phyloP scores from a whole-genome alignment of 805 yeast genomes.

The Jamesozyma hellenica region DNA sequence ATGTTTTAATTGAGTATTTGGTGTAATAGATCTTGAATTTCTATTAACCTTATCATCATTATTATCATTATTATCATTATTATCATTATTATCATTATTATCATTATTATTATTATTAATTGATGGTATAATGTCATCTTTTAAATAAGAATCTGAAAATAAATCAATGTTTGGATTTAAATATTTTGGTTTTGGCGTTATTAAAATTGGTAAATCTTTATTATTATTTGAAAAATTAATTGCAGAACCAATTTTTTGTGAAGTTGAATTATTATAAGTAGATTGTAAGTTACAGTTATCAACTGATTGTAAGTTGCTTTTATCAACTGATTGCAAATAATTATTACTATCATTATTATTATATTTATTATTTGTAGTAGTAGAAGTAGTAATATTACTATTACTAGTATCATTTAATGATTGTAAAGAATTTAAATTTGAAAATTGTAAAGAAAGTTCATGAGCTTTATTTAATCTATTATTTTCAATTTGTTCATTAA shows the following conservation, averaged over 20 bases:
- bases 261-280: too few relatives aligned
- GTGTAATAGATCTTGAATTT: conserved; percentile 18
- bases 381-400: too few relatives aligned
- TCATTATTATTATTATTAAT: too few relatives aligned
- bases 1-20: conserved; percentile 12
- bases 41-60: not conserved
- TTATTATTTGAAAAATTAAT: not conserved
- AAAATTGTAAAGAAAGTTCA: conserved; percentile 4
- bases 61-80: conserved; percentile 4
- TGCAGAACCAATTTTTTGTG: not conserved
- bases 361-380: not conserved
- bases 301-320: too few relatives aligned
- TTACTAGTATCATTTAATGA: too few relatives aligned
- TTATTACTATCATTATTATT: too few relatives aligned
- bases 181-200: conserved; percentile 18
- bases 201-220: conserved; percentile 8
- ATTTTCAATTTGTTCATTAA: conserved; percentile 51
- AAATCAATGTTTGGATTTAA: conserved; percentile 16
- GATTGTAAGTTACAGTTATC: too few relatives aligned
- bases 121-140: conserved; percentile 33
- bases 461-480: conserved; percentile 25
- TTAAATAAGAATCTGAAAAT: conserved; percentile 35
- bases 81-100: not conserved
- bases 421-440: not conserved
- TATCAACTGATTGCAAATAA: too few relatives aligned